Conservation (phyloP, 352 stramenopile genomes). For the Sclerospora graminicola region DNA sequence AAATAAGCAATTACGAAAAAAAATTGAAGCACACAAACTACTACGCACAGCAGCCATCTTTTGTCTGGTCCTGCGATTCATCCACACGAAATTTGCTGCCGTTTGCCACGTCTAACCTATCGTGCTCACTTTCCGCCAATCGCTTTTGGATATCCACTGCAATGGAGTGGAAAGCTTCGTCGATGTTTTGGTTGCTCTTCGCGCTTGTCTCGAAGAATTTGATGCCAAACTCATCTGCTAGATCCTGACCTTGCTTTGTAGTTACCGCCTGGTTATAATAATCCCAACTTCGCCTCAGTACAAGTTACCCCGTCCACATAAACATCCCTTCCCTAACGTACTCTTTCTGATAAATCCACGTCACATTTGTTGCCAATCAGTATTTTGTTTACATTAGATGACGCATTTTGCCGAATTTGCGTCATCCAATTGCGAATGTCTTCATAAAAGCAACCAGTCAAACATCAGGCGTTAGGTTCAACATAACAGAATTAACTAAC, state of each 20-base stretch:
- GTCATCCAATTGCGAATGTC: constrained; percentile 89
- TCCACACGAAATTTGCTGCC: constrained; percentile 80
- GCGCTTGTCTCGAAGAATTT: constrained; percentile 92
- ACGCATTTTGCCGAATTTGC: constrained; percentile 94
- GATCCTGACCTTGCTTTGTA: constrained; percentile 87
- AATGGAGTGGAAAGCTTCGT: constrained; percentile 82
- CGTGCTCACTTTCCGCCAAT: constrained; percentile 76
- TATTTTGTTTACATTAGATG: constrained; percentile 99
- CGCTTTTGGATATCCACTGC: constrained; percentile 86
- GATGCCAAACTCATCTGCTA: constrained; percentile 91
- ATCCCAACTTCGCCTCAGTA: not conserved
- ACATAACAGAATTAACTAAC: not conserved
- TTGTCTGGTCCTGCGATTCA: constrained; percentile 63
- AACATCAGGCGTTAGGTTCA: not conserved
- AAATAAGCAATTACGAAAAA: too few relatives aligned
- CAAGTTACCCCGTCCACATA: not conserved
- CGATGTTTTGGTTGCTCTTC: constrained; percentile 91
- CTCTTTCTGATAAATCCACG: constrained; percentile 91
- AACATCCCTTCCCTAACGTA: constrained; percentile 21
- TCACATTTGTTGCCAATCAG: constrained; percentile 99
- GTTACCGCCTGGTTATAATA: constrained; percentile 67
- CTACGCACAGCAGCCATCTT: constrained; percentile 74
- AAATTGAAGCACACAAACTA: not conserved
- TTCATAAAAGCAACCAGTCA: constrained; percentile 9
- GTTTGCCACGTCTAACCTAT: constrained; percentile 85